phyloP scores from a whole-genome alignment of 164 flowering plant genomes.

The Platanus orientalis region DNA sequence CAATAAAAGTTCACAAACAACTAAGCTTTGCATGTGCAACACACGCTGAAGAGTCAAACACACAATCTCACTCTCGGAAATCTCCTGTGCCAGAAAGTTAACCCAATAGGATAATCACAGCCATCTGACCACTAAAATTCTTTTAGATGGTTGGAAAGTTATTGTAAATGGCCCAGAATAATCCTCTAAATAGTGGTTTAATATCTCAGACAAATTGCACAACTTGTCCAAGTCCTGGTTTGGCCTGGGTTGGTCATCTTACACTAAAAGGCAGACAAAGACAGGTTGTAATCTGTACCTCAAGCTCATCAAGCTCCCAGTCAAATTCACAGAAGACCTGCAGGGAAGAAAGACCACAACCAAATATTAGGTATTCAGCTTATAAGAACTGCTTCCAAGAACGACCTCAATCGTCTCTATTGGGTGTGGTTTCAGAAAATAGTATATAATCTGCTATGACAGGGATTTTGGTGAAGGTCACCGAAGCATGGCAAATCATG shows the following conservation, averaged over 20 bases:
- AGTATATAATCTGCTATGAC: neutral
- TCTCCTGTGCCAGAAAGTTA: neutral
- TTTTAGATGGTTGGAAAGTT: too few relatives aligned
- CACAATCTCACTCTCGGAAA: neutral
- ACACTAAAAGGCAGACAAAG: neutral
- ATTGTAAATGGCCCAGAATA: too few relatives aligned
- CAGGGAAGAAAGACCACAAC: conserved; percentile 13
- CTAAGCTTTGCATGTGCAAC: neutral
- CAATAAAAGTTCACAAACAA: neutral
- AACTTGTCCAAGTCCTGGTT: too few relatives aligned
- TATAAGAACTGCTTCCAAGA: neutral
- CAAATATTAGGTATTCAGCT: neutral
- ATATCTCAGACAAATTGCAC: too few relatives aligned
- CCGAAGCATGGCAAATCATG: neutral
- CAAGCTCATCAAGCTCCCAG: conserved; percentile 84
- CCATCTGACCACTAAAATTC: too few relatives aligned
- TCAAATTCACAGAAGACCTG: conserved; percentile 87
- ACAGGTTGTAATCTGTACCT: conserved; percentile 38
- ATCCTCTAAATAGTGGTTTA: too few relatives aligned
- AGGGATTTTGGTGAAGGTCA: neutral
- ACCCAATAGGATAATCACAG: neutral
- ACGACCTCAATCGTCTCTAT: neutral
- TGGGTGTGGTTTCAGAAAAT: neutral
- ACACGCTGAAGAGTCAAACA: neutral
- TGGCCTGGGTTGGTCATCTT: too few relatives aligned